phyloP scores from a whole-genome alignment of 2,329 filamentous ascomycete genomes.

The Ophiosphaerella narmari region DNA sequence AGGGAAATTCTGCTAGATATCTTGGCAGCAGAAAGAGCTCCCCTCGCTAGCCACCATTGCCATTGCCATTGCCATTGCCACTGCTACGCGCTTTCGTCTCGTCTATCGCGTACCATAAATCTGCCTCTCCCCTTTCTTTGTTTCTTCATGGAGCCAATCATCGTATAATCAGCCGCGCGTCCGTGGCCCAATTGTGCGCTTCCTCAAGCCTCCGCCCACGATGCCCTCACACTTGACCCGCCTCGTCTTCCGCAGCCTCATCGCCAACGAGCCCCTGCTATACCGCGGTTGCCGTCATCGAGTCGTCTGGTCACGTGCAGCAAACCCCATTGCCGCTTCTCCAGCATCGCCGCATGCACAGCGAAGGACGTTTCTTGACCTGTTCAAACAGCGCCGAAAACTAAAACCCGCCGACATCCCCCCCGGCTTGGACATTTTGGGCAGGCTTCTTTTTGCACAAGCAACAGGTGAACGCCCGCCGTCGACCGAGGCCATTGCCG shows the following conservation, averaged over 20 bases:
- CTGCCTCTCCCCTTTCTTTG: slow-evolving; percentile 3
- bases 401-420: slow-evolving; percentile 67
- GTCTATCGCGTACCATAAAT: slow-evolving; percentile 15
- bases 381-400: slow-evolving; percentile 64
- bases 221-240: slow-evolving; percentile 67
- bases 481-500: slow-evolving; percentile 63
- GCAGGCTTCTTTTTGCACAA: slow-evolving; percentile 68
- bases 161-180: slow-evolving; percentile 1
- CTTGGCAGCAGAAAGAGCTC: slow-evolving; percentile 18
- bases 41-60: slow-evolving; percentile 7
- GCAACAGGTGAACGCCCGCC: slow-evolving; percentile 69
- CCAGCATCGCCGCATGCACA: slow-evolving; percentile 35
- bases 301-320: slow-evolving; percentile 28
- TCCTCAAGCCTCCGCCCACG: slow-evolving; percentile 19
- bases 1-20: slow-evolving; percentile 13
- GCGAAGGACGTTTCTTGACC: slow-evolving; percentile 67
- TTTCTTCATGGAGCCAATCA: slow-evolving; percentile 16
- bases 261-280: slow-evolving; percentile 56
- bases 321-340: slow-evolving; percentile 23
- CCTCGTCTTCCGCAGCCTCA: slow-evolving; percentile 62
- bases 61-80: not conserved
- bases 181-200: slow-evolving; percentile 15
- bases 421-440: slow-evolving; percentile 73
- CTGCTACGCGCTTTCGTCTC: slow-evolving; percentile 13
- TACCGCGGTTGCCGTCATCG: slow-evolving; percentile 52